Base-by-base conservation (phyloP, 495 filamentous ascomycete species). In the Rusavskia elegans region DNA sequence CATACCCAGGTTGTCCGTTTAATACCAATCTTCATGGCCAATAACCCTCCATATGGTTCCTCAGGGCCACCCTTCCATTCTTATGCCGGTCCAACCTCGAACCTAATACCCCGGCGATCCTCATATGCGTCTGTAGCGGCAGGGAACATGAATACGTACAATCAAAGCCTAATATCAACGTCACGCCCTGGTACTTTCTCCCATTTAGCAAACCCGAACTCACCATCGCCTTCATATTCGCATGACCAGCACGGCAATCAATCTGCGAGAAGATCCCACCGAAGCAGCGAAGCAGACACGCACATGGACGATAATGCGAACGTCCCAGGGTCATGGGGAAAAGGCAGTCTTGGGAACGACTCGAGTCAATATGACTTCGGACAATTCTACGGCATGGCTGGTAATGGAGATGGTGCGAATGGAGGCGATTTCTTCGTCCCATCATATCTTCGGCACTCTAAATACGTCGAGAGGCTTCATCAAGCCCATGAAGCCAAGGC, bases 71-170 rank as follows among this genome's bases (percentile, higher is more conserved):
- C 67, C 64, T 63, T 62, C 51, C 56, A 67, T 56, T 62, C 68
- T 52, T 68, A 64, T 52, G 58, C 60, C 53, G 57, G 53, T 36
- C 54, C 67, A 52, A 69, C 62, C 61, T 65, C 69, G 59, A 68
- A 70, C 48, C 66, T 68, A 42, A 66, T 66, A 52, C 72, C 66
- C 46, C 67, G 73, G 56, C 70, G 71, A 53, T 75, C 71, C 27
- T 93, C 88, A 32, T 93, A 94, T 72, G 86, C 88, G 45, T 87
- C 87, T 49, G 84, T 89, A 48, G 77, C 84, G 49, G 83, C 87
- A 32, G 85, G 85, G 51, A 46, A 46, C 23, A 69, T 81, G 59
- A 72, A 75, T 55, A 58, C 66, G 58, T 52, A 58, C 54, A 35
- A 59, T 55, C 57, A 60, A 56, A 57, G 44, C 48, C 55, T 68